phyloP scores from a whole-genome alignment of 192 early-diverging fungal genomes.

The Coemansia sp. region DNA sequence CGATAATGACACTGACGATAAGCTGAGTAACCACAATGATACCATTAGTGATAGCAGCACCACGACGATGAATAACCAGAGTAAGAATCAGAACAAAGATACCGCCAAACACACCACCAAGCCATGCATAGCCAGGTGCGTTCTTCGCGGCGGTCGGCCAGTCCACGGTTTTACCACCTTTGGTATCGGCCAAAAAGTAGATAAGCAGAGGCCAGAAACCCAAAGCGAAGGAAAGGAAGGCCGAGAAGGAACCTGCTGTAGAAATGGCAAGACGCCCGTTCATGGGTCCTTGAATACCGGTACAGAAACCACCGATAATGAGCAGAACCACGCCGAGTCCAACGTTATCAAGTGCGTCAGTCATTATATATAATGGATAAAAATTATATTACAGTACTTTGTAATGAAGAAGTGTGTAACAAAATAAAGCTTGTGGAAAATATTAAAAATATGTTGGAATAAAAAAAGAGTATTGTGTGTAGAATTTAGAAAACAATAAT shows the following conservation, averaged over 20 bases:
- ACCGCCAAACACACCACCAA: constrained; percentile 49
- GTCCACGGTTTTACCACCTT: constrained; percentile 47
- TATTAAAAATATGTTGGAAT: background rate
- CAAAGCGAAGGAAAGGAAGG: constrained; percentile 50
- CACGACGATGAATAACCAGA: constrained; percentile 51
- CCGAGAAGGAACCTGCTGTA: constrained; percentile 47
- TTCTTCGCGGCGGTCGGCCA: constrained; percentile 26
- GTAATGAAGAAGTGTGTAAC: background rate
- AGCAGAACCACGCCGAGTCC: constrained; percentile 45
- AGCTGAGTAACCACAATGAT: constrained; percentile 53
- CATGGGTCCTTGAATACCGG: constrained; percentile 51
- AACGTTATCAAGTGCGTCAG: constrained; percentile 35
- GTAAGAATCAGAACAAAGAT: constrained; percentile 53
- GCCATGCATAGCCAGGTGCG: constrained; percentile 47
- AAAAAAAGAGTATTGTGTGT: background rate
- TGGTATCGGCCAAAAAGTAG: constrained; percentile 51
- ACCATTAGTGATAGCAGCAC: constrained; percentile 52
- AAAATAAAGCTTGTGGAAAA: background rate
- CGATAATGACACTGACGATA: constrained; percentile 49
- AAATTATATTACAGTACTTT: background rate
- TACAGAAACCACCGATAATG: constrained; percentile 52
- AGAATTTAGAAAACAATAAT: background rate
- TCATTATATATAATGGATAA: constrained; percentile 2
- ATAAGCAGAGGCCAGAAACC: constrained; percentile 56
- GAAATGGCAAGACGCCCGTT: constrained; percentile 50